Base-by-base conservation (phyloP, 192 early-diverging fungal genomes). In the Podochytrium sp. region DNA sequence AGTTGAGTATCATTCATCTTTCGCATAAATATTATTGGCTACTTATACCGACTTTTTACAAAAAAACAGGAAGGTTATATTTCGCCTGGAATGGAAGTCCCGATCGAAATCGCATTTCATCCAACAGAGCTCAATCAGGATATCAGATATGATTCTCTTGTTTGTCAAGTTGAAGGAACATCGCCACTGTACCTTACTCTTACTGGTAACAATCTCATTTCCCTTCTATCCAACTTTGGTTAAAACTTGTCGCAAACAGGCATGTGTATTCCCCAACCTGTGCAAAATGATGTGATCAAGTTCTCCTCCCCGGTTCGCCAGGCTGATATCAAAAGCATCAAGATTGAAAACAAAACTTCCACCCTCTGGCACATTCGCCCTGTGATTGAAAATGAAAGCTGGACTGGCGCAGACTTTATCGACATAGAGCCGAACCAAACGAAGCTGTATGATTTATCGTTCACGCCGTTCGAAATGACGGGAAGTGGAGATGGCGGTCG, bases 81-180 rank as follows among this genome's bases (percentile, higher is more conserved):
- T 51, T 87, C 87, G 2, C 87, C 88, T 12, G 85, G 87, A 34
- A 85, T 89, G 82, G 87, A 89, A 29, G 70, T 89, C 20, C 74
- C 85, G 41, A 56, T 89, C 33, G 88, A 89, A 61, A 84, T 89
- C 30, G 80, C 78, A 1, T 89, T 89, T 74, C 86, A 86, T 63
- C 88, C 88, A 23, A 49, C 53, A 14, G 80, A 85, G 41, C 35
- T 89, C n/a, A 85, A 83, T 62, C 76, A 80, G 34, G 86, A 86
- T 52, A 83, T 89, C 30, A 78, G 86, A 3, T 81, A 83, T 51
- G 88, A 89, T 42, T 85, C 80, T 50, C 57, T 89, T 47, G 55
- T 65, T 7, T 86, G 86, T 64, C 23, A 50, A 3, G 71, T 89
- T 37, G 86, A 89, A 63, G 81, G 84, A 29, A 64, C 76, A 2